A percentile compares a stretch with the other conserved stretches of the same genome.
These are phyloP conservation scores for Serendipita sp. DNA, from an alignment of 768 basidiomycete species.

Conservation along the genomic window DNA sequence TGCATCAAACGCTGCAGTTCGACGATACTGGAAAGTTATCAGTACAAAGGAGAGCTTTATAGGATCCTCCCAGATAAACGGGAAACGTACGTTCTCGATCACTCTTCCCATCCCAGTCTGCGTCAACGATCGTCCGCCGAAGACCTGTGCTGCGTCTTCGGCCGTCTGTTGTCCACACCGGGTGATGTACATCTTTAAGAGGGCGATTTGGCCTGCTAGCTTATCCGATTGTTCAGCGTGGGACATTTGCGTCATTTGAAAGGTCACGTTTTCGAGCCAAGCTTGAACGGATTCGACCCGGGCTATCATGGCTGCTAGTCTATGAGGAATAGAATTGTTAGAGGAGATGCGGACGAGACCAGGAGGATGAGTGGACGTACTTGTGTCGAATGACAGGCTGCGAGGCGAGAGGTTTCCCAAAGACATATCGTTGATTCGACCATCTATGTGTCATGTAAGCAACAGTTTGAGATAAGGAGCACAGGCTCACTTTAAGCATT, in stretches of 20 bases:
- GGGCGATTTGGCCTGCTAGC: constrained; percentile 75
- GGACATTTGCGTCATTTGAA: constrained; percentile 85
- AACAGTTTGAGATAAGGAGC: neutral
- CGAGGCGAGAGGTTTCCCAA: constrained; percentile 67
- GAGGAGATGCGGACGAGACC: neutral
- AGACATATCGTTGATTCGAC: constrained; percentile 77
- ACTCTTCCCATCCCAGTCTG: constrained; percentile 73
- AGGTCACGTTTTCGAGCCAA: constrained; percentile 80
- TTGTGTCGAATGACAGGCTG: constrained; percentile 83
- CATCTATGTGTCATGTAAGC: constrained; percentile 35
- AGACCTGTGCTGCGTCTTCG: constrained; percentile 66
- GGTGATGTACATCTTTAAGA: constrained; percentile 65
- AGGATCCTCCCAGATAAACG: too few species aligned
- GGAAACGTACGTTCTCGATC: constrained; percentile 52
- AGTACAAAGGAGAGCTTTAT: neutral
- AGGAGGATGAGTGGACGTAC: constrained; percentile 12
- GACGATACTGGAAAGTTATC: constrained; percentile 5
- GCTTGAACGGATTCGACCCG: constrained; percentile 73
- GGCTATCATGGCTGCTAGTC: constrained; percentile 73
- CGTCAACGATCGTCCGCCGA: constrained; percentile 81
- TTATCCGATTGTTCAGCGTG: constrained; percentile 73
- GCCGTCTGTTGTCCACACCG: constrained; percentile 37
- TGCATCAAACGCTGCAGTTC: constrained; percentile 14
- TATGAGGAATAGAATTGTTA: constrained; percentile 8
- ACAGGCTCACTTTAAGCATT: constrained; percentile 58